Evolutionary conservation across 345 rosid species (phyloP), one percentile per base, ranked within the genome.

Genomic region (Euphorbia pulcherrima): DNA sequence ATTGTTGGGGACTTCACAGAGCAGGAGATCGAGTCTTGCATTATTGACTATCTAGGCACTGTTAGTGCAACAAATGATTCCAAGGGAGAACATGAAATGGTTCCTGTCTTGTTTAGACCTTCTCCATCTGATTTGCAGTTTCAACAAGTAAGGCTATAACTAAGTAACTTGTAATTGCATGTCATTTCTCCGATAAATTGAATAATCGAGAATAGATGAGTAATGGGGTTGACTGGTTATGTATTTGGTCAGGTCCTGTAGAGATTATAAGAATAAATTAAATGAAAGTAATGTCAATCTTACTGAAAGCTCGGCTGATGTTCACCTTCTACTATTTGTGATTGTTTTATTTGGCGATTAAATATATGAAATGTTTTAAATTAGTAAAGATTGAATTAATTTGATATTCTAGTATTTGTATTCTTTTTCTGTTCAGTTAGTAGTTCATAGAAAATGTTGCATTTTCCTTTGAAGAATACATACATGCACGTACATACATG

Each of bases 1-100:
- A 81, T 92, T 69, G 98, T 90, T 23, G 99, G 99, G 30, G 99
- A 95, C 80, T 95, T 95, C 82, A 81, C 94, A 1, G 86, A 83
- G 85, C 94, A 88, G 62, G 97, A 90, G 78, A 82, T 92, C 17
- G 94, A 92, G 70, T 82, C 86, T 64, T 95, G 92, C 64, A 78
- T 95, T 74, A 84, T 92, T 70, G 96, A 92, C 80, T 95, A 84
- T 79, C 86, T 95, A 35, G 99, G 99, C 41, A 95, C 99, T 13
- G 96, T 90, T 55, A 85, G 82, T 77, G 90, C 90, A 67, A 76
- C 80, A 55, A 78, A 80, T 68, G 83, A 73, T 73, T 74, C 81
- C 52, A 61, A 60, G 26, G 73, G 78, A 55, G 71, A 65, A 62
- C 66, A 72, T 39, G 83, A 75, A 75, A 73, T 75, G 37, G 81